These are phyloP conservation scores for Herpetomonas samuelpessoai DNA, from an alignment of 208 protist genomes.

Conservation along the genomic window DNA sequence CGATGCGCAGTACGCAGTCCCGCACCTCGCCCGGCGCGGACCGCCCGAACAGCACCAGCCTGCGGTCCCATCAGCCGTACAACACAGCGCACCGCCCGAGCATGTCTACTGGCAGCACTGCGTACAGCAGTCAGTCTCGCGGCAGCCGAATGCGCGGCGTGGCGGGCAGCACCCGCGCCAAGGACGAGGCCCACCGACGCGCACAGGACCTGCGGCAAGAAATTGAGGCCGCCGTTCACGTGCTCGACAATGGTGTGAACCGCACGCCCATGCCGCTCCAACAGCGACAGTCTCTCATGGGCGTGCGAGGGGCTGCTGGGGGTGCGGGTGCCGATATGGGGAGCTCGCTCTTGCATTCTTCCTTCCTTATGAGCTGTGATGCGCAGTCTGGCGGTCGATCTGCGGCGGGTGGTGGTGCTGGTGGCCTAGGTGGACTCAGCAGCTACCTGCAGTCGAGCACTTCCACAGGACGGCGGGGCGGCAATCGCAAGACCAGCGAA, in stretches of 20 bases:
- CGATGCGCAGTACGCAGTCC: no score
- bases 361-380: constrained; percentile 37
- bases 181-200: constrained; percentile 46
- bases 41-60: no score
- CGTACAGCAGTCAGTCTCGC: background rate
- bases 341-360: constrained; percentile 74
- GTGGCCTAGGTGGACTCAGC: background rate
- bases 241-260: constrained; percentile 84
- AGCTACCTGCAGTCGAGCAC: background rate
- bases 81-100: no score
- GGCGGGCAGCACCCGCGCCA: constrained; percentile 2
- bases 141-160: background rate
- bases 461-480: background rate
- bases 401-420: background rate
- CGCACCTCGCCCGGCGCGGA: no score
- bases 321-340: constrained; percentile 21
- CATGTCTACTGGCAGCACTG: background rate
- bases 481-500: background rate
- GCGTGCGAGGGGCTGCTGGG: constrained; percentile 14
- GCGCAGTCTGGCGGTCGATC: constrained; percentile 10
- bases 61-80: no score
- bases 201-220: constrained; percentile 39
- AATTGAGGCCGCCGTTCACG: constrained; percentile 61
- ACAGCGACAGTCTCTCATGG: constrained; percentile 21
- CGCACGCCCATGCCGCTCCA: constrained; percentile 80